These are phyloP conservation scores for Malus asiatica DNA, from an alignment of 306 rosid species.

Conservation along the genomic window DNA sequence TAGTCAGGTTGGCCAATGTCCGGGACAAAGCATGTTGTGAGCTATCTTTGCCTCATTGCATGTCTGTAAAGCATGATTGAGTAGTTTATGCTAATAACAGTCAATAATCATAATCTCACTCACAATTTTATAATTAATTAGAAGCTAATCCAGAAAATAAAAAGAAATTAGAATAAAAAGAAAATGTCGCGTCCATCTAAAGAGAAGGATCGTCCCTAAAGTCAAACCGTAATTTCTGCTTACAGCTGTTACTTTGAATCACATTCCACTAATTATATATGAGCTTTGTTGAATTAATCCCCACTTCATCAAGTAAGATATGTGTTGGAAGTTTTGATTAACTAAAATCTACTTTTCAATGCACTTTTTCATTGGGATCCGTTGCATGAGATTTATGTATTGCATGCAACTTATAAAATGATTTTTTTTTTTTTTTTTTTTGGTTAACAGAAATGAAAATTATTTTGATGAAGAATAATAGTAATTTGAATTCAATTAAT, in stretches of 20 bases:
- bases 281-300: neutral
- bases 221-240: conserved; percentile 1
- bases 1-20: conserved; percentile 1
- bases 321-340: too few species aligned
- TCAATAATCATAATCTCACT: neutral
- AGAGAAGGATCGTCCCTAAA: neutral
- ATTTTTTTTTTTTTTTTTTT: too few species aligned
- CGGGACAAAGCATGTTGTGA: conserved; percentile 15
- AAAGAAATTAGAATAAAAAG: neutral
- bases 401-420: too few species aligned
- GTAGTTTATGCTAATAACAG: neutral
- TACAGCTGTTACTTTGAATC: neutral
- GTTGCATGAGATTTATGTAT: too few species aligned
- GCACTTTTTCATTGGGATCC: too few species aligned
- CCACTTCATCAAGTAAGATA: neutral
- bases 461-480: too few species aligned
- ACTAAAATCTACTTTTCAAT: too few species aligned
- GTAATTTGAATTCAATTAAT: too few species aligned
- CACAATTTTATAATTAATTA: neutral
- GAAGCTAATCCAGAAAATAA: neutral
- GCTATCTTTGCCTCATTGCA: neutral
- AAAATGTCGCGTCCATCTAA: neutral
- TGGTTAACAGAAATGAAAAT: too few species aligned
- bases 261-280: neutral
- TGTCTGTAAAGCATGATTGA: neutral